phyloP scores from a whole-genome alignment of 2,329 filamentous ascomycete genomes.

The Talaromyces sp. region DNA sequence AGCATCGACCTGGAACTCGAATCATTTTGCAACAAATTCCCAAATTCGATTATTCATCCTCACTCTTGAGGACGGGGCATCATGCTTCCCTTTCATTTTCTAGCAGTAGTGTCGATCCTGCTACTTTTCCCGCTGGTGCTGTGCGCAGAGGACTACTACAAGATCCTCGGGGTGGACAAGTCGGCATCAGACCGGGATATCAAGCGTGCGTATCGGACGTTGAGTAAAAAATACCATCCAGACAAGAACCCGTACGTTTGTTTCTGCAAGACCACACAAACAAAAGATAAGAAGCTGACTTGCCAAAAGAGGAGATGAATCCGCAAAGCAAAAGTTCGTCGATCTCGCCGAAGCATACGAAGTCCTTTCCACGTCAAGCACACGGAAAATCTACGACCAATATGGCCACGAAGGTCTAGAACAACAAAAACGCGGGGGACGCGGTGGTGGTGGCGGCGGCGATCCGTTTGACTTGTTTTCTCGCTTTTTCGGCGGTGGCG shows the following conservation, averaged over 20 bases:
- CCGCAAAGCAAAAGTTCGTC: constrained; percentile 86
- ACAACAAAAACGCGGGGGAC: constrained; percentile 65
- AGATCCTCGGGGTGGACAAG: constrained; percentile 76
- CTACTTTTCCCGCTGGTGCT: constrained; percentile 29
- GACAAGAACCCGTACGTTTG: constrained; percentile 91
- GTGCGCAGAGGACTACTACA: constrained; percentile 44
- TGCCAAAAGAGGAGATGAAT: constrained; percentile 62
- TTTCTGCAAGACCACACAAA: neutral
- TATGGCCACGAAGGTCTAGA: constrained; percentile 88
- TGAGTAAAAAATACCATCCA: constrained; percentile 94
- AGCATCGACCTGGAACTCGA: neutral
- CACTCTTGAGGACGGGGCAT: neutral
- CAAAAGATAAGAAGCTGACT: neutral
- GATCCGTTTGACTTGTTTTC: constrained; percentile 97
- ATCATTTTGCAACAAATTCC: neutral
- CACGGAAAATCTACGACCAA: constrained; percentile 81
- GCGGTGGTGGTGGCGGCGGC: constrained; percentile 48
- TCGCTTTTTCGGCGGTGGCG: constrained; percentile 89
- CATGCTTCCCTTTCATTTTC: constrained; percentile 31
- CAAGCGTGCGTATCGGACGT: constrained; percentile 83
- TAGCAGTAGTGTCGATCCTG: constrained; percentile 29
- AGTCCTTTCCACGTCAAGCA: constrained; percentile 71
- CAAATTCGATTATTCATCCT: neutral
- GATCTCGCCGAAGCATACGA: constrained; percentile 95
- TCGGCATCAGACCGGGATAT: constrained; percentile 79